Percentiles rank a stretch among this genome's conserved stretches.
Evolutionary conservation across 2,329 filamentous ascomycete species (phyloP).

Genomic region (Hypoxylon sp.): DNA sequence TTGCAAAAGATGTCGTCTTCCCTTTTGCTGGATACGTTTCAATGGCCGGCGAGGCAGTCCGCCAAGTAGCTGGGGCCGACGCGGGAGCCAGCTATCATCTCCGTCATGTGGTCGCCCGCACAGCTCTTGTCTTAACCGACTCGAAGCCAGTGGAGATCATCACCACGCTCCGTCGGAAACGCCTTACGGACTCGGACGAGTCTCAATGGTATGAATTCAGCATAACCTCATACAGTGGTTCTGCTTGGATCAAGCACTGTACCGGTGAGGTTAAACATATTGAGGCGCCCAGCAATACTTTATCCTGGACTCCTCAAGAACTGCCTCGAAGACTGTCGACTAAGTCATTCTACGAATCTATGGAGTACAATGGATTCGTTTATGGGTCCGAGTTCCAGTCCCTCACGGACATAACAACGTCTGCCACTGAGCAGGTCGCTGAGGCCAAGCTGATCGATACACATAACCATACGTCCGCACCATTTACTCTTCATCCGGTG

Average conservation of each 20-base stretch:
- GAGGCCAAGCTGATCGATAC: slow-evolving; percentile 41
- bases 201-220: slow-evolving; percentile 54
- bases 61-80: slow-evolving; percentile 39
- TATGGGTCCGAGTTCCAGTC: slow-evolving; percentile 54
- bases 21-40: slow-evolving; percentile 53
- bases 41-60: slow-evolving; percentile 51
- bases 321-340: slow-evolving; percentile 45
- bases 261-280: slow-evolving; percentile 46
- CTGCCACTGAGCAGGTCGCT: slow-evolving; percentile 42
- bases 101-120: slow-evolving; percentile 50
- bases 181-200: slow-evolving; percentile 47
- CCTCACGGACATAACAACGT: slow-evolving; percentile 46
- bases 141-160: slow-evolving; percentile 52
- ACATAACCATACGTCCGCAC: slow-evolving; percentile 42
- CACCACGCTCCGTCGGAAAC: slow-evolving; percentile 51
- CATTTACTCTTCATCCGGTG: slow-evolving; percentile 58
- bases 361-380: slow-evolving; percentile 52
- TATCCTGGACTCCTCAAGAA: slow-evolving; percentile 23
- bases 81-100: slow-evolving; percentile 48
- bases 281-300: slow-evolving; percentile 12
- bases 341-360: slow-evolving; percentile 49
- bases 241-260: slow-evolving; percentile 52
- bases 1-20: slow-evolving; percentile 49
- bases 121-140: slow-evolving; percentile 54
- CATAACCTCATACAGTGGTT: slow-evolving; percentile 51